phyloP scores from a whole-genome alignment of 2,329 filamentous ascomycete genomes.

The Talaromyces sp. region DNA sequence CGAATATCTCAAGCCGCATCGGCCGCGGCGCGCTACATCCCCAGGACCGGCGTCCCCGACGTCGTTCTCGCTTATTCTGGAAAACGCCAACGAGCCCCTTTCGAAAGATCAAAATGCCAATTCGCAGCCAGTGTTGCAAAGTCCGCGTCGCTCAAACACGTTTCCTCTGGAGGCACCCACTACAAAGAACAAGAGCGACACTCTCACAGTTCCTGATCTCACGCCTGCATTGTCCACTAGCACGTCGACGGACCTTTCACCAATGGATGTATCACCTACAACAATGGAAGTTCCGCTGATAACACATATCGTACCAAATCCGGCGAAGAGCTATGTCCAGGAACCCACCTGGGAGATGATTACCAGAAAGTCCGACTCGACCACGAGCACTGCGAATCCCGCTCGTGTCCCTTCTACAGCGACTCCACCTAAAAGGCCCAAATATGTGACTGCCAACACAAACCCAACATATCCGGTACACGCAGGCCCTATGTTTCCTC shows the following conservation, averaged over 20 bases:
- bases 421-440: neutral
- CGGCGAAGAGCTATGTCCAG: slow-evolving; percentile 13
- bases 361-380: slow-evolving; percentile 11
- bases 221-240: slow-evolving; percentile 9
- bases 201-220: slow-evolving; percentile 5
- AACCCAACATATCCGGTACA: neutral
- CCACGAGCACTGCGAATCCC: neutral
- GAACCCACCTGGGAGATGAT: slow-evolving; percentile 23
- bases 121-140: neutral
- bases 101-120: neutral
- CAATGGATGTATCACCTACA: slow-evolving; percentile 6
- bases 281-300: slow-evolving; percentile 3
- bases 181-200: neutral
- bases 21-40: slow-evolving; percentile 32
- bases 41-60: slow-evolving; percentile 31
- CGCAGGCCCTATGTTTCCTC: neutral
- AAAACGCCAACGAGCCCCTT: slow-evolving; percentile 9
- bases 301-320: slow-evolving; percentile 15
- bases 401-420: neutral
- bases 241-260: neutral
- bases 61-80: slow-evolving; percentile 37
- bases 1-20: slow-evolving; percentile 12
- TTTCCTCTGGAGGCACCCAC: slow-evolving; percentile 7
- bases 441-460: neutral
- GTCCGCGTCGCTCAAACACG: slow-evolving; percentile 19